Evolutionary conservation across 192 early-diverging fungal genomes (phyloP), one percentile per base, ranked within the genome.

Genomic region (Phycomyces nitens): DNA sequence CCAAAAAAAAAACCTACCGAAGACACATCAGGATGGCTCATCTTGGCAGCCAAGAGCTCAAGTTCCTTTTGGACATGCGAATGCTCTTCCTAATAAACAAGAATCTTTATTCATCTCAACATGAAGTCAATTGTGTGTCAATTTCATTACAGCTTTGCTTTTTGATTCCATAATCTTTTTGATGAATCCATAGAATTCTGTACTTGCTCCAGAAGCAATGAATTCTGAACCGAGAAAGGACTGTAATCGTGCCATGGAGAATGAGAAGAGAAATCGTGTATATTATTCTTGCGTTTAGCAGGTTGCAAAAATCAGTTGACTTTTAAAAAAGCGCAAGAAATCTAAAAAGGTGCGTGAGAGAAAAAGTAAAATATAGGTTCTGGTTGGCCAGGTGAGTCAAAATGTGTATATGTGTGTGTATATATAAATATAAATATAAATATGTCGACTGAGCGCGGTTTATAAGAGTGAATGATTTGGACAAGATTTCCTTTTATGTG

Each of bases 21-120:
- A 47, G 71, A 50, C 21, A 67, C 61, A 58, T 72, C 65, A 39
- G 71, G 71, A 22, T 57, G 39, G 0, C 71, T 60, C 40, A 72
- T 66, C 44, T 53, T 72, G 11, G 22, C 20, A 29, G 56, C 51
- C 42, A 73, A 41, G 14, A 15, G 21, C 38, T 56, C n/a, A 40
- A 73, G 44, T 21, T 73, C 60, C 22, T 52, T 23, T 26, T 58
- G 56, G 2, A 73, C 55, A 47, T 62, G 60, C 34, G 24, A 22
- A 11, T 54, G 18, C 57, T 73, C 71, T 52, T 73, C 65, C 71
- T 73, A 55, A 27, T 44, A 62, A 0, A 50, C 14, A 23, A 16
- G 16, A 9, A 39, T 18, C 39, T 22, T 41, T 5, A 29, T 24
- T 29, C 22, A 51, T 4, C 15, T 24, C 18, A 47, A 54, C 6